Evolutionary conservation across 306 rosid genomes (phyloP).

Genomic region (Macrotyloma uniflorum): DNA sequence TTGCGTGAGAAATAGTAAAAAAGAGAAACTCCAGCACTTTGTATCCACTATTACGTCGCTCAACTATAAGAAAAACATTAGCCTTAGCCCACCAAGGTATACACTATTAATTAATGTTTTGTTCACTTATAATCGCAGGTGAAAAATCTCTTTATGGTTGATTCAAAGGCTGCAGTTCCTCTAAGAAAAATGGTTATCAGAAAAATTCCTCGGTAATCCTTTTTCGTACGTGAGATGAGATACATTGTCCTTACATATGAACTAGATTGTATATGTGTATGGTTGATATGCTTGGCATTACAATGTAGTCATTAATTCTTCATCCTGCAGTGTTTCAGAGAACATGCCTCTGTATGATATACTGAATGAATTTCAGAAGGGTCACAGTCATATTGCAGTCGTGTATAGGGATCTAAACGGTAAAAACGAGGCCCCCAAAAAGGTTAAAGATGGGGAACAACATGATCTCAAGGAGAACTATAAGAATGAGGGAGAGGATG

Average conservation of each 20-base stretch:
- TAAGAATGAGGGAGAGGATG: conserved; percentile 48
- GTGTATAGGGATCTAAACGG: conserved; percentile 74
- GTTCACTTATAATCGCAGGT: conserved; percentile 58
- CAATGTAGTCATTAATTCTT: conserved; percentile 20
- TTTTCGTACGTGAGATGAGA: conserved; percentile 24
- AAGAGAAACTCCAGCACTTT: conserved; percentile 4
- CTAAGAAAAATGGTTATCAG: conserved; percentile 80
- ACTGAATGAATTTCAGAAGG: conserved; percentile 95
- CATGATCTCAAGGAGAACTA: conserved; percentile 54
- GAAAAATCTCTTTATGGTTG: conserved; percentile 87
- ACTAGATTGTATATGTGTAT: conserved; percentile 3
- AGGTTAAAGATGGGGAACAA: conserved; percentile 51
- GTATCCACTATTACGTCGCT: background rate
- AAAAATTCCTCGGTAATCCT: conserved; percentile 86
- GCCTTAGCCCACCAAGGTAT: background rate
- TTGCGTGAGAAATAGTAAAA: background rate
- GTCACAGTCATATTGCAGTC: conserved; percentile 99
- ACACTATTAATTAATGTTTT: background rate
- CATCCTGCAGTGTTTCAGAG: conserved; percentile 82
- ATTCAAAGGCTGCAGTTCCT: conserved; percentile 67
- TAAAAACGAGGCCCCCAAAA: conserved; percentile 51
- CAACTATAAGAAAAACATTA: background rate
- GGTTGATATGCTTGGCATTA: conserved; percentile 21
- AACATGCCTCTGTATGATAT: conserved; percentile 96
- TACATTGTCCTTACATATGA: conserved; percentile 12